Conservation (phyloP, 352 stramenopile genomes). For the Pythium aquatile region DNA sequence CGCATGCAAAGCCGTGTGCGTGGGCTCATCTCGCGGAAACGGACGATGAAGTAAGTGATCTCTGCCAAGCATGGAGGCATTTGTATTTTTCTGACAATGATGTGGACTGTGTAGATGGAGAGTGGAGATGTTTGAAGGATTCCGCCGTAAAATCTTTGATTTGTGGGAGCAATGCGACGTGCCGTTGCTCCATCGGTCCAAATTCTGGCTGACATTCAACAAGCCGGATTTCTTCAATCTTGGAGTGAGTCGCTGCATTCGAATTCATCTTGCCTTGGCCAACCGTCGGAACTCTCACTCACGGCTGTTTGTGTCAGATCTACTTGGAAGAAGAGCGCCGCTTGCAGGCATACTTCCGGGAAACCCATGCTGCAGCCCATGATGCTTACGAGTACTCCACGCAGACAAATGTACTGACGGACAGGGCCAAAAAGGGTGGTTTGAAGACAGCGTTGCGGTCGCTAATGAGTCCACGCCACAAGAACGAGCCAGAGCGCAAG, state of each 20-base stretch:
- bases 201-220: constrained; percentile 84
- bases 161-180: constrained; percentile 67
- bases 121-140: constrained; percentile 49
- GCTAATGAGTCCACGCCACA: constrained; percentile 31
- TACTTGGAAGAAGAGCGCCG: constrained; percentile 64
- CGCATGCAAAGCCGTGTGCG: constrained; percentile 62
- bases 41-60: constrained; percentile 43
- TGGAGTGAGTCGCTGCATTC: constrained; percentile 32
- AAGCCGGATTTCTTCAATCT: constrained; percentile 73
- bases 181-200: constrained; percentile 68
- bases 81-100: not conserved
- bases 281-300: not conserved
- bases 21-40: constrained; percentile 56
- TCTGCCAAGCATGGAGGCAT: not conserved
- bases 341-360: constrained; percentile 39
- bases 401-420: constrained; percentile 15
- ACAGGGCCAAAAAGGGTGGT: constrained; percentile 25
- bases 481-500: constrained; percentile 14
- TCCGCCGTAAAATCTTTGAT: constrained; percentile 59
- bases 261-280: not conserved
- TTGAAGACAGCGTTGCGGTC: constrained; percentile 30
- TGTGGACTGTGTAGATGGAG: constrained; percentile 44
- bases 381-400: constrained; percentile 46
- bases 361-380: constrained; percentile 30
- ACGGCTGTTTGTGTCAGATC: constrained; percentile 34